Base-by-base conservation (phyloP, 306 rosid genomes). In the Mucuna pruriens region DNA sequence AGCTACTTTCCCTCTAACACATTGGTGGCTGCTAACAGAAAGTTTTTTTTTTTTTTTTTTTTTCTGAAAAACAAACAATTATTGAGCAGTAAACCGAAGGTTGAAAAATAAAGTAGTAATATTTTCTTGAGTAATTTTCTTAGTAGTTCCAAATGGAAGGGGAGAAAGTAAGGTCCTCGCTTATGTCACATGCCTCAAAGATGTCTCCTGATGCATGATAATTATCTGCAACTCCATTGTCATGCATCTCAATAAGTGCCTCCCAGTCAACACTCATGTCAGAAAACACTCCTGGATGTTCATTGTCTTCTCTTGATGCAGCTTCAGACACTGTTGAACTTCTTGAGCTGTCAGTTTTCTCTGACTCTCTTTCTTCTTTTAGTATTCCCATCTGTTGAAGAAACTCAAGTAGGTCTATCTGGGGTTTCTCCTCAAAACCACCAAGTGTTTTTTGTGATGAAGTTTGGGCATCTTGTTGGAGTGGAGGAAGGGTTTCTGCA, bases 401-500 rank as follows among this genome's bases (percentile, higher is more conserved):
- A 92, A 93, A 96, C 92, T 96, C 99, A 54, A 92, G 91, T 60
- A 96, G 97, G 82, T 96, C 99, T 85, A 96, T 88, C 86, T 92
- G 98, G 2, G 98, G 99, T 83, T 89, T 96, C 94, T 93, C 97
- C 82, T 86, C 85, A 75, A 34, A 49, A 74, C 42, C 86, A 74
- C 83, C 85, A 17, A 77, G 20, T 42, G 49, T 51, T 57, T 57
- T 82, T 39, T 83, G 89, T 0, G 86, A 72, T 7, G 86, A 74
- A 11, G 67, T 67, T 61, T 78, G 88, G 3, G 39, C 67, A 17
- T 78, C 85, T 55, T 86, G 80, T 66, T 84, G 90, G 4, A 61
- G 68, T 7, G 46, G 73, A 29, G 63, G 74, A 22, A 19, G 45
- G 57, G 51, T 66, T 73, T 75, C 87, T 15, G 74, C 62, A 38